Conservation (phyloP, 768 basidiomycete genomes). For the Boletus speciosus region DNA sequence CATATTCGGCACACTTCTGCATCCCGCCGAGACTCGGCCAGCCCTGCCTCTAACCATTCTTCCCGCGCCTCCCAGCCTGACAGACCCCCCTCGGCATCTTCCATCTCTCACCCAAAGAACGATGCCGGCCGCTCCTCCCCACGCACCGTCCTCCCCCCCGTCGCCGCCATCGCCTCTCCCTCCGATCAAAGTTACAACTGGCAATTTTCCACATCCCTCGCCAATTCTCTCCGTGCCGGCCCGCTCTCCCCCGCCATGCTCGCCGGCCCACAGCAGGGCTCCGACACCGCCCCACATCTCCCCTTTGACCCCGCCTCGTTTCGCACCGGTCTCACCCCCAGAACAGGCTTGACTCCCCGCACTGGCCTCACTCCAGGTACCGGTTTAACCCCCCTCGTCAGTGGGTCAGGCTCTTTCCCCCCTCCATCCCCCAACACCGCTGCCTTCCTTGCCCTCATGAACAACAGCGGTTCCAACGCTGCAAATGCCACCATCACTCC, state of each 20-base stretch:
- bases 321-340: conserved; percentile 83
- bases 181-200: conserved; percentile 50
- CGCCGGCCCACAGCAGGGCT: conserved; percentile 68
- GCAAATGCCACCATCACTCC: conserved; percentile 54
- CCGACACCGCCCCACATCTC: conserved; percentile 34
- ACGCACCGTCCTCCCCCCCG: conserved; percentile 79
- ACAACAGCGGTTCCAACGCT: conserved; percentile 41
- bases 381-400: conserved; percentile 78
- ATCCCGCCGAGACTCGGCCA: conserved; percentile 31
- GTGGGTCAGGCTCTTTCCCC: conserved; percentile 73
- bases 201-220: conserved; percentile 58
- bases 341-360: conserved; percentile 83
- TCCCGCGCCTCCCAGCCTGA: conserved; percentile 35
- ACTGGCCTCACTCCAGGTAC: conserved; percentile 75
- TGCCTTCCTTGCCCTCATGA: conserved; percentile 90
- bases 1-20: conserved; percentile 46
- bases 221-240: conserved; percentile 84
- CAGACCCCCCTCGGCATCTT: conserved; percentile 33
- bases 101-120: conserved; percentile 30
- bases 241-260: conserved; percentile 97
- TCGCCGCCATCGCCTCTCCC: conserved; percentile 69
- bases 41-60: conserved; percentile 34
- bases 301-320: conserved; percentile 70
- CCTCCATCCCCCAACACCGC: conserved; percentile 85
- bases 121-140: conserved; percentile 36